Evolutionary conservation across 495 filamentous ascomycete genomes (phyloP), one percentile per base, ranked within the genome.

Genomic region (Lophiotrema nucula): DNA sequence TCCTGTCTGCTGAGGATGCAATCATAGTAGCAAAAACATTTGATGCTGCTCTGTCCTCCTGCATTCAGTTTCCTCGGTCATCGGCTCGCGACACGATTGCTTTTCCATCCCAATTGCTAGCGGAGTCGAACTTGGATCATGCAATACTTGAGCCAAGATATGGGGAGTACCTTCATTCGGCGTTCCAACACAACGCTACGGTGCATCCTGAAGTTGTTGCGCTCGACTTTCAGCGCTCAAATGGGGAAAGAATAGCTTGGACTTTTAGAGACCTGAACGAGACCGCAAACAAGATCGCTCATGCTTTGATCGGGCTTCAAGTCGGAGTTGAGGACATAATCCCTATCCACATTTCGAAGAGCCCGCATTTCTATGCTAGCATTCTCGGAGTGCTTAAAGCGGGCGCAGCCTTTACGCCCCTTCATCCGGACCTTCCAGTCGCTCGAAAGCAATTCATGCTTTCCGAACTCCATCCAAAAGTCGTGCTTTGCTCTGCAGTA

Each of bases 21-120:
- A 47, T 72, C 6, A 53, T 74, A 0, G 70, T 88, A 41, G 52
- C 74, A 16, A 68, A 74, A 11, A 70, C 83, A 5, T 83, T 86
- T 38, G 68, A 74, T 11, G 45, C 66, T 54, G 56, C 62, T 18
- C 42, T 71, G 16, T 12, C n/a, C 3, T 67, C 69, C 35, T 60
- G 54, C 45, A 21, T 69, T 19, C 26, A 22, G 5, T 62, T 28
- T 47, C 64, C 69, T 24, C 33, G 45, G n/a, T 28, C 43, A 1
- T n/a, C 53, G 10, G 51, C 60, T 1, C 42, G 37, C 8, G 62
- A 67, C 35, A 56, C 67, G 6, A 21, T 48, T 19, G 58, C 50
- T 5, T 62, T 69, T 39, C 60, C 56, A 19, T 38, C 54, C 1
- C 2, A 24, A 15, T 26, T 69, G 26, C 57, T 66, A 6, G 53